Base-by-base conservation (phyloP, 2,329 filamentous ascomycete genomes). In the Anthostomella pinea region DNA sequence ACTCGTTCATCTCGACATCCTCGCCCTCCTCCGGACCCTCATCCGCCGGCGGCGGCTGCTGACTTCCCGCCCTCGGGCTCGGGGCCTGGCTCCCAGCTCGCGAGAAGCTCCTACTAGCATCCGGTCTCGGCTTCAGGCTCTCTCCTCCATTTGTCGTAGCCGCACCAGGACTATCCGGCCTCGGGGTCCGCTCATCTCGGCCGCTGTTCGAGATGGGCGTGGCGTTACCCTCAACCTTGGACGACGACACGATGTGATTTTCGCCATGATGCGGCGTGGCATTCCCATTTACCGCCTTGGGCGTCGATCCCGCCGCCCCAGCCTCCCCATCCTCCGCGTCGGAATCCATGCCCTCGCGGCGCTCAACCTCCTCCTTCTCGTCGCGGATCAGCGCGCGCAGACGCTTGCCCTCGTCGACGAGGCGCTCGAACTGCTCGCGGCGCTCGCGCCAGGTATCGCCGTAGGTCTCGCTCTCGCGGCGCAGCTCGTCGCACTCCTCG, bases 361-460 rank as follows among this genome's bases (percentile, higher is more conserved):
- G 73, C 64, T 95, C 89, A 0, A 93, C 87, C 64, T 95, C 89
- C 60, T 95, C 90, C 66, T 95, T 95, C 70, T 96, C 91, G 56
- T 95, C 90, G 43, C 89, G 81, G 56, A 97, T 95, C 60, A 94
- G 73, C 31, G 87, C 75, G 39, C 90, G 73, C 60, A 97, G 74
- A 46, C 87, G 75, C 77, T 86, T 85, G n/a, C 88, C 88, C 67
- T 96, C 91, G 41, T 90, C 86, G 58, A 95, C 86, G 54, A 97
- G 90, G 38, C 80, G 77, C 39, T 83, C 86, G 62, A 96, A 95
- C 64, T 95, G 88, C 51, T 88, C 85, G 45, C 85, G 73, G 24
- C 91, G 75, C 64, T 95, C 89, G 26, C 77, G 72, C 90, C 90
- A 96, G 0, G 87, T 93, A 47, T 74, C 77, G 31, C 80, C 84